Evolutionary conservation across 140 eudicot species (phyloP).

Genomic region (Bidens hawaiensis): DNA sequence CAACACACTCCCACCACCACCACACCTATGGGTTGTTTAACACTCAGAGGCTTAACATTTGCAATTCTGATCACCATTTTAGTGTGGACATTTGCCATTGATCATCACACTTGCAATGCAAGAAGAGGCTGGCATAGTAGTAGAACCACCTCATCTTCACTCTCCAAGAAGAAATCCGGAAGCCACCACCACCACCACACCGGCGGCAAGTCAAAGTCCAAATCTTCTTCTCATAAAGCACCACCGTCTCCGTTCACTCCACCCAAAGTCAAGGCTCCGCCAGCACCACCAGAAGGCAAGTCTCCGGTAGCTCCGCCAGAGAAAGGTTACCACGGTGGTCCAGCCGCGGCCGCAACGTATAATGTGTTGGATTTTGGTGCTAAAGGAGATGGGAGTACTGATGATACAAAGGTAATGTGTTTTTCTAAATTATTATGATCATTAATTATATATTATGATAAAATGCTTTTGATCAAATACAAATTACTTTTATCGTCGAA

Average conservation of each 20-base stretch:
- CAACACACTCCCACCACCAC: slow-evolving; percentile 9
- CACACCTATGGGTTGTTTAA: slow-evolving; percentile 25
- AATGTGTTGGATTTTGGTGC: slow-evolving; percentile 88
- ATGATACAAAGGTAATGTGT: slow-evolving; percentile 77
- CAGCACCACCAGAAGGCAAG: slow-evolving; percentile 17
- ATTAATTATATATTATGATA: not conserved
- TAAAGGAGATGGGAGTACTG: slow-evolving; percentile 77
- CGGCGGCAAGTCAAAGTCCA: slow-evolving; percentile 37
- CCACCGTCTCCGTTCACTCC: slow-evolving; percentile 34
- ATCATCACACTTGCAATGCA: slow-evolving; percentile 49
- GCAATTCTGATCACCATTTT: slow-evolving; percentile 41
- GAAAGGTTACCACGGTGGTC: slow-evolving; percentile 24
- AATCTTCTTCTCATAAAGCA: slow-evolving; percentile 38
- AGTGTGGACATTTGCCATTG: slow-evolving; percentile 36
- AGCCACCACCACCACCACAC: slow-evolving; percentile 34
- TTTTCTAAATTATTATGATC: not conserved
- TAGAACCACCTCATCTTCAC: slow-evolving; percentile 20
- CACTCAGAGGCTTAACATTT: slow-evolving; percentile 43
- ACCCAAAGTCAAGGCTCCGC: slow-evolving; percentile 20
- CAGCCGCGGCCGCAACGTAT: slow-evolving; percentile 22
- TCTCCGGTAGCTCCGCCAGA: slow-evolving; percentile 30
- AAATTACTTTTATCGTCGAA: too few species aligned
- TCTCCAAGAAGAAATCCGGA: slow-evolving; percentile 51
- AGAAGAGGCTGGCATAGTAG: slow-evolving; percentile 30
- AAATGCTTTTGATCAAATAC: too few species aligned